phyloP scores from a whole-genome alignment of 106 monocot species.

The Hemerocallis citrina region DNA sequence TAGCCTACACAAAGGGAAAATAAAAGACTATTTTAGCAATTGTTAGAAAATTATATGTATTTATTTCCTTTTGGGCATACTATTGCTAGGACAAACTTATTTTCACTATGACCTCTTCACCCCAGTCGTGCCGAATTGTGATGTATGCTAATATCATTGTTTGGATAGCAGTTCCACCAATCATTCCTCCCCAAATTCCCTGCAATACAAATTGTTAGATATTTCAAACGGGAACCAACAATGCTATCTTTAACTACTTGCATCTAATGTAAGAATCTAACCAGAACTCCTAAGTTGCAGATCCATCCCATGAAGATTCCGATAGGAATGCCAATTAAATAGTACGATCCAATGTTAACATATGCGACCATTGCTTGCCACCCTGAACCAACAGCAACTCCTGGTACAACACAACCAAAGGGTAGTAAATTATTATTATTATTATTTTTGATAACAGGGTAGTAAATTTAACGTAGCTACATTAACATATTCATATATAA shows the following conservation, averaged over 20 bases:
- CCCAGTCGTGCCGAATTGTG: constrained; percentile 69
- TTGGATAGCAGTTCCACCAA: constrained; percentile 72
- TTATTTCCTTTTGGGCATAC: neutral
- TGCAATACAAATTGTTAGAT: constrained; percentile 16
- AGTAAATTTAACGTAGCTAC: neutral
- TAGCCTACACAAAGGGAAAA: constrained; percentile 19
- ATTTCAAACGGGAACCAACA: too few relatives aligned
- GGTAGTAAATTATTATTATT: neutral
- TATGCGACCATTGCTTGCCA: constrained; percentile 71
- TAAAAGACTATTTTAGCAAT: too few relatives aligned
- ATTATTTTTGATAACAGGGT: too few relatives aligned
- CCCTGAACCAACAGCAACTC: constrained; percentile 72
- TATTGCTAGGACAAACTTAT: too few relatives aligned
- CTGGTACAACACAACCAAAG: constrained; percentile 10
- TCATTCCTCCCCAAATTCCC: constrained; percentile 92
- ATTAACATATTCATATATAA: too few relatives aligned
- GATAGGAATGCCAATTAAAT: constrained; percentile 52
- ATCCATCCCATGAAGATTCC: constrained; percentile 60
- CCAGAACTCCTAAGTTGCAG: constrained; percentile 60
- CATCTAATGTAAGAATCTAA: constrained; percentile 3
- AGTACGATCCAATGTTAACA: constrained; percentile 61
- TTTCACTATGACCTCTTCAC: constrained; percentile 50
- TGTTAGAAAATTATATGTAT: too few relatives aligned
- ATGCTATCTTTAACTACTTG: neutral
- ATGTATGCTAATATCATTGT: constrained; percentile 49